Evolutionary conservation across 192 early-diverging fungal genomes (phyloP), one percentile per base, ranked within the genome.

Genomic region (Phycomyces nitens): DNA sequence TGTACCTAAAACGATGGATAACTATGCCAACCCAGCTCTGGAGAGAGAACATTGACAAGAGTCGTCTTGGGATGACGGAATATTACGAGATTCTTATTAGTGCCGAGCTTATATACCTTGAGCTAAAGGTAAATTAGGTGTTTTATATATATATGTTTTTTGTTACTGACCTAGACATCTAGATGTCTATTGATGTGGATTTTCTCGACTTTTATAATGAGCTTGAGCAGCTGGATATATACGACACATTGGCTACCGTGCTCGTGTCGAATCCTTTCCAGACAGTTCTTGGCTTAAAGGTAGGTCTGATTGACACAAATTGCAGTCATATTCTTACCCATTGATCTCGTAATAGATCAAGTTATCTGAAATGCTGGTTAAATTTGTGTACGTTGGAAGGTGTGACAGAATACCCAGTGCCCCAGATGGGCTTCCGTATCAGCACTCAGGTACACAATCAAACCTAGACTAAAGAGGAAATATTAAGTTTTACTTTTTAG

Each of bases 361-460:
- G 16, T 16, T 70, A 22, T 29, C 71, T 39, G 11, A 63, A 42
- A 49, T 42, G 23, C 55, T 80, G 34, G 75, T 75, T 43, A 75
- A 82, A 39, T 54, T 85, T 16, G 70, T 60, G 14, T 85, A 79
- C 68, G 69, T 79, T 15, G 83, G 81, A 34, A 77, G 74, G 41
- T 77, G 73, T 47, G 61, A 64, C 20, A 39, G 73, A 9, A 62
- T 73, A 40, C 73, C 74, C 20, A 65, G 73, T 29, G 66, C 68
- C 12, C 56, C 75, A 14, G 77, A 79, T 18, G 75, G 74, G 11
- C 68, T 75, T 7, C 83, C 83, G 5, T 82, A 85, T 57, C 83
- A 85, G 64, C 83, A 85, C 53, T 70, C 68, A 42, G 82, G 82
- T 83, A 72, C n/a, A 50, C 10, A 24, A 23, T 29, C 56, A 26